Evolutionary conservation across 1,284 basidiomycete species (phyloP).

Genomic region (Trametes sp.): DNA sequence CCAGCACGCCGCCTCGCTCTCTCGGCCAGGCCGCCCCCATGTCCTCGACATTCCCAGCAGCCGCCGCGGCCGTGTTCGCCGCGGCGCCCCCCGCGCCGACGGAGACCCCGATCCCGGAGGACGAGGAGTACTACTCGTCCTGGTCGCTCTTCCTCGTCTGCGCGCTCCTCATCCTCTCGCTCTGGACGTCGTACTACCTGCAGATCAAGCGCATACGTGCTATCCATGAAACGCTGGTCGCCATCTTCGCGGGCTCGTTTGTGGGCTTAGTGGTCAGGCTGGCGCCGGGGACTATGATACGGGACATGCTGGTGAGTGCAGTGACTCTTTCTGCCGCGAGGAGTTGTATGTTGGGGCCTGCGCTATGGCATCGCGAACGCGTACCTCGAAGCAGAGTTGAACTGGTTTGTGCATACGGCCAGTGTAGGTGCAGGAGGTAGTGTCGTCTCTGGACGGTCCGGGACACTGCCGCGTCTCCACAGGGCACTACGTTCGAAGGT

Average conservation of each 20-base stretch:
- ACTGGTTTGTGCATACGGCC: neutral
- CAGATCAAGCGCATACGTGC: conserved; percentile 96
- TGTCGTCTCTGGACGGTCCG: no score
- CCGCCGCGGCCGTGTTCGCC: conserved; percentile 31
- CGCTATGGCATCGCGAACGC: neutral
- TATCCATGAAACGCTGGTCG: conserved; percentile 96
- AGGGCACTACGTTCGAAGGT: no score
- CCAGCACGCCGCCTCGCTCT: conserved; percentile 4
- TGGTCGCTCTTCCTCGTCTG: conserved; percentile 97
- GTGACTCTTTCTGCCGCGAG: neutral
- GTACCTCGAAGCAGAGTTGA: neutral
- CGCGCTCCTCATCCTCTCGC: conserved; percentile 90
- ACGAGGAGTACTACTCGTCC: conserved; percentile 92
- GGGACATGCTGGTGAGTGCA: conserved; percentile 92
- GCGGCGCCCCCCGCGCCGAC: conserved; percentile 34
- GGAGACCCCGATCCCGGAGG: conserved; percentile 59
- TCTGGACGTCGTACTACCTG: conserved; percentile 97
- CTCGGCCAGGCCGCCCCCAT: conserved; percentile 10
- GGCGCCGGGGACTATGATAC: conserved; percentile 92
- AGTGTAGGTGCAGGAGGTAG: neutral
- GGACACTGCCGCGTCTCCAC: no score
- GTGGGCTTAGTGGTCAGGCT: conserved; percentile 93
- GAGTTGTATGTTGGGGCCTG: neutral
- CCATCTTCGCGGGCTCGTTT: conserved; percentile 96
- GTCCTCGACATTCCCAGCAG: conserved; percentile 25